Conservation (phyloP, 2,329 filamentous ascomycete genomes). For the Cladophialophora yegresii region DNA sequence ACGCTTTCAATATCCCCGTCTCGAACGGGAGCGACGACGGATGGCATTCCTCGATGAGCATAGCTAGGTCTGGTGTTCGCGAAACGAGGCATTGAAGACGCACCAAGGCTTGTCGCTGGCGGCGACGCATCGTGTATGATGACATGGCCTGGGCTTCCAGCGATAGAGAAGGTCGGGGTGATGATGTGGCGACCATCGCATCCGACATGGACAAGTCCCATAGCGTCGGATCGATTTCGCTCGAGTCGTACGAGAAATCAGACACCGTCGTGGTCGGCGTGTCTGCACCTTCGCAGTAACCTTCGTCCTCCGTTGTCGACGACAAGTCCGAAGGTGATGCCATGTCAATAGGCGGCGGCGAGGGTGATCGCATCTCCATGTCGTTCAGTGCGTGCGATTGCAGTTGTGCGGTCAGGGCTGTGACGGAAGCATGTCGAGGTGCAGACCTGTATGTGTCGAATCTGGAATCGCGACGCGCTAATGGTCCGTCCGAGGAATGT, state of each 20-base stretch:
- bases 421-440: slow-evolving; percentile 33
- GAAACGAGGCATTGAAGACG: slow-evolving; percentile 36
- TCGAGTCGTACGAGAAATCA: slow-evolving; percentile 25
- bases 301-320: slow-evolving; percentile 28
- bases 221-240: slow-evolving; percentile 34
- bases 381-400: slow-evolving; percentile 34
- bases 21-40: slow-evolving; percentile 35
- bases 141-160: slow-evolving; percentile 36
- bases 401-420: slow-evolving; percentile 34
- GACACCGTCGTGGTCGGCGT: slow-evolving; percentile 32
- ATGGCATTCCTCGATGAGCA: slow-evolving; percentile 38
- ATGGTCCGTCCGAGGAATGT: slow-evolving; percentile 15
- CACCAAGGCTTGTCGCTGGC: slow-evolving; percentile 35
- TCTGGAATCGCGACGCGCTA: slow-evolving; percentile 30
- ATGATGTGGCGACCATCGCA: slow-evolving; percentile 33
- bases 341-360: slow-evolving; percentile 22
- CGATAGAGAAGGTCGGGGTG: slow-evolving; percentile 35
- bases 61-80: slow-evolving; percentile 36
- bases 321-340: slow-evolving; percentile 27
- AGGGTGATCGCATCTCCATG: slow-evolving; percentile 24
- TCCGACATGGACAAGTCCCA: slow-evolving; percentile 36
- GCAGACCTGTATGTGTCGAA: slow-evolving; percentile 32
- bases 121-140: slow-evolving; percentile 34
- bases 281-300: slow-evolving; percentile 35
- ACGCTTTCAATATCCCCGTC: slow-evolving; percentile 21